Conservation (phyloP, 1,284 basidiomycete genomes). For the Malassezia vespertilionis region DNA sequence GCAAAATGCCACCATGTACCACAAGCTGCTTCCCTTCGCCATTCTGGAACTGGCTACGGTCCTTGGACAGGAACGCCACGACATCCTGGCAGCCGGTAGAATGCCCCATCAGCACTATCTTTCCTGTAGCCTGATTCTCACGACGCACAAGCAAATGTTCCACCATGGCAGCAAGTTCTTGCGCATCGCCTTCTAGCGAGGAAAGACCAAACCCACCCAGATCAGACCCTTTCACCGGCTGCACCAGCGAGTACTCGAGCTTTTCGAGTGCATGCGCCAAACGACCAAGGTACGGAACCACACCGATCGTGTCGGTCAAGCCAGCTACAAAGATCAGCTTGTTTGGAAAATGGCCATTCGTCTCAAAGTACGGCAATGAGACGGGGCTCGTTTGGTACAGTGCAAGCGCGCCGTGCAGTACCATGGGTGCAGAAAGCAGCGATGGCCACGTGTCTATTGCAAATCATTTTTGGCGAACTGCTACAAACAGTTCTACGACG, state of each 20-base stretch:
- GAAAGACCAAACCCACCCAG: slow-evolving; percentile 34
- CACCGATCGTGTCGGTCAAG: slow-evolving; percentile 34
- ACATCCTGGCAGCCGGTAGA: slow-evolving; percentile 43
- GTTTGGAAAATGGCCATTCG: slow-evolving; percentile 21
- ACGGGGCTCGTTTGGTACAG: slow-evolving; percentile 27
- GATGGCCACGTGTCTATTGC: background rate
- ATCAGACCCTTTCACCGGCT: slow-evolving; percentile 29
- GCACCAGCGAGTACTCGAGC: slow-evolving; percentile 27
- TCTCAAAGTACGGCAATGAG: slow-evolving; percentile 30
- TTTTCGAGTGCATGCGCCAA: slow-evolving; percentile 18
- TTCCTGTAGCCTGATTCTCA: slow-evolving; percentile 14
- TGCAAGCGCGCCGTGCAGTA: slow-evolving; percentile 17
- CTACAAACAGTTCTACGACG: slow-evolving; percentile 2
- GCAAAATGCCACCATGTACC: slow-evolving; percentile 35
- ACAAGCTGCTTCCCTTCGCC: background rate
- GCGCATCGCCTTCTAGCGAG: slow-evolving; percentile 38
- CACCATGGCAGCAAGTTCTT: slow-evolving; percentile 27
- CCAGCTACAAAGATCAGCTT: slow-evolving; percentile 33
- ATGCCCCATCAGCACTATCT: slow-evolving; percentile 39
- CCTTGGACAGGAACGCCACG: slow-evolving; percentile 24
- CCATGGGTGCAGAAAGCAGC: background rate
- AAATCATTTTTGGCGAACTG: slow-evolving; percentile 3
- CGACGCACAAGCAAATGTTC: slow-evolving; percentile 16
- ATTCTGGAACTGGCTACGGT: slow-evolving; percentile 9
- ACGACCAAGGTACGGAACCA: slow-evolving; percentile 27